phyloP scores from a whole-genome alignment of 352 stramenopile species.

The Pythium insidiosum region DNA sequence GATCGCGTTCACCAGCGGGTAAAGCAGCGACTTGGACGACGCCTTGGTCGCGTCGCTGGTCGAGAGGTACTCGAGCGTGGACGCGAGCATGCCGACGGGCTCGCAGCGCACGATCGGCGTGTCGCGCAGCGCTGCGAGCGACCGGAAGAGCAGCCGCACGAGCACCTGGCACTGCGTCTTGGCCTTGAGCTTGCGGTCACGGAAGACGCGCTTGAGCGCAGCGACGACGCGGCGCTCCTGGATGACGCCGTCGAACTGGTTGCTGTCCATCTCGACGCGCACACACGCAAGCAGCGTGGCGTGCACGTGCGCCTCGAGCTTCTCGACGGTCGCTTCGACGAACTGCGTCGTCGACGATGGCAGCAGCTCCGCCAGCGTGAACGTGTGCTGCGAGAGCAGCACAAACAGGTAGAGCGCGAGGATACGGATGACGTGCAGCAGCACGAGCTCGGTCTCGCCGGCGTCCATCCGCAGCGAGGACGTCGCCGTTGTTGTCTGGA shows the following conservation, averaged over 20 bases:
- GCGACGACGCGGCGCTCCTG: slow-evolving; percentile 44
- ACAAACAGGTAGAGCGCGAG: slow-evolving; percentile 57
- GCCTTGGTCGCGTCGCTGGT: slow-evolving; percentile 13
- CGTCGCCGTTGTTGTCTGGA: no score
- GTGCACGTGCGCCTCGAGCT: slow-evolving; percentile 29
- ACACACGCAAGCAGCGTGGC: slow-evolving; percentile 28
- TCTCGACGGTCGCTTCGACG: slow-evolving; percentile 9
- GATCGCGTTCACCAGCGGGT: slow-evolving; percentile 64
- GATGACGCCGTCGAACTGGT: slow-evolving; percentile 55
- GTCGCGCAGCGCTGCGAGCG: slow-evolving; percentile 25
- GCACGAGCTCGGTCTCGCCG: slow-evolving; percentile 20
- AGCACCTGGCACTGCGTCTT: slow-evolving; percentile 29
- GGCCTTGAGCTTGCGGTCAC: slow-evolving; percentile 26
- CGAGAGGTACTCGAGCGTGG: slow-evolving; percentile 55
- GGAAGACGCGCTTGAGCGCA: slow-evolving; percentile 42
- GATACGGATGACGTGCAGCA: slow-evolving; percentile 58
- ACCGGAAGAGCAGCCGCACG: slow-evolving; percentile 28
- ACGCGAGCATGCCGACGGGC: slow-evolving; percentile 38
- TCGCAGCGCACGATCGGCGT: slow-evolving; percentile 46
- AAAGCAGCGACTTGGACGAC: slow-evolving; percentile 31
- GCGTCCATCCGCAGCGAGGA: no score
- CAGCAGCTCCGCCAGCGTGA: slow-evolving; percentile 29
- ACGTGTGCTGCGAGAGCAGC: slow-evolving; percentile 30
- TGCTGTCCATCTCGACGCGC: slow-evolving; percentile 34
- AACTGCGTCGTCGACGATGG: slow-evolving; percentile 13